phyloP scores from a whole-genome alignment of 2,329 filamentous ascomycete genomes.

The Leptographium lundbergii region DNA sequence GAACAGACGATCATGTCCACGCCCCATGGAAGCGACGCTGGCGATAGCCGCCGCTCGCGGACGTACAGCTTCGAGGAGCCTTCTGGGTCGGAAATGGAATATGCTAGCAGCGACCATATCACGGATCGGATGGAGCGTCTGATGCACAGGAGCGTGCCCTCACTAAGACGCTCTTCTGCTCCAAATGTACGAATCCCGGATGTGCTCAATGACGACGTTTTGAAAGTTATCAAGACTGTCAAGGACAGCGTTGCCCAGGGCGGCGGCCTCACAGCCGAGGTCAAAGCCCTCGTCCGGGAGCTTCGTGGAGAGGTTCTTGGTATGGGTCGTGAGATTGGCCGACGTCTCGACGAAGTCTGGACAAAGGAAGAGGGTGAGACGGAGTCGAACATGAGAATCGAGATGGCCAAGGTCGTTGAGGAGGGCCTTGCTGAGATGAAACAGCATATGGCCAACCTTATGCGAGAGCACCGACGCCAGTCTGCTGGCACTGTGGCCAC shows the following conservation, averaged over 20 bases:
- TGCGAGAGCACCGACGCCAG: slow-evolving; percentile 62
- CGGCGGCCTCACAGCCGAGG: slow-evolving; percentile 79
- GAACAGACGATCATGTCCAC: slow-evolving; percentile 29
- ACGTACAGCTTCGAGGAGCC: slow-evolving; percentile 31
- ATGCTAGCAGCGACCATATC: slow-evolving; percentile 21
- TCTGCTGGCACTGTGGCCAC: slow-evolving; percentile 40
- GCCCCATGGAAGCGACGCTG: not conserved
- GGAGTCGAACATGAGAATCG: slow-evolving; percentile 47
- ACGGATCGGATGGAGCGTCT: slow-evolving; percentile 30
- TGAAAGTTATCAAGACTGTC: slow-evolving; percentile 72
- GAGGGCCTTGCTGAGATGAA: slow-evolving; percentile 72
- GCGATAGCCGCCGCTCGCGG: slow-evolving; percentile 16
- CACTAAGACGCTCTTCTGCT: slow-evolving; percentile 31
- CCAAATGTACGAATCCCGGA: slow-evolving; percentile 34
- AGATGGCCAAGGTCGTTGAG: slow-evolving; percentile 66
- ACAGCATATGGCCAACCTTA: slow-evolving; percentile 67
- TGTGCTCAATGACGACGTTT: slow-evolving; percentile 61
- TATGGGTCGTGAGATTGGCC: slow-evolving; percentile 84
- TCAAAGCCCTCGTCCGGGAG: slow-evolving; percentile 82
- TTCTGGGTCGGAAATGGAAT: slow-evolving; percentile 21
- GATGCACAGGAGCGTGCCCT: slow-evolving; percentile 28
- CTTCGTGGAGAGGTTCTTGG: slow-evolving; percentile 84
- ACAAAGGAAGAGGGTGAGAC: slow-evolving; percentile 30
- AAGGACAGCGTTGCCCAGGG: slow-evolving; percentile 85
- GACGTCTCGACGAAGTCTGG: slow-evolving; percentile 64